Evolutionary conservation across 352 stramenopile genomes (phyloP).

Genomic region (Phytophthora brassicae): DNA sequence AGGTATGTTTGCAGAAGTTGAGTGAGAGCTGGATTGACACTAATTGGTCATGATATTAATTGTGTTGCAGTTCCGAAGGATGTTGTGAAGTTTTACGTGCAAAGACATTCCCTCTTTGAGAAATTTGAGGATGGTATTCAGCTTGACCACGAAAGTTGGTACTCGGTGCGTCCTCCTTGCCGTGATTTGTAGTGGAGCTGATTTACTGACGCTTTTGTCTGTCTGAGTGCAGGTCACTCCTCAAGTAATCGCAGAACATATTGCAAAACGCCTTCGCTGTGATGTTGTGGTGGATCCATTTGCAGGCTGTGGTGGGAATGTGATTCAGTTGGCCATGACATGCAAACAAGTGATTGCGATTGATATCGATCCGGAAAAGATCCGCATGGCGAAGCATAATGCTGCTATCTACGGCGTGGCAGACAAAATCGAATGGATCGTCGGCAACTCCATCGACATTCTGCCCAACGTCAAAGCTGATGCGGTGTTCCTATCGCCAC

Average conservation of each 20-base stretch:
- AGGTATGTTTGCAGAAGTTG: conserved; percentile 21
- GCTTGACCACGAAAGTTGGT: conserved; percentile 94
- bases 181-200: not conserved
- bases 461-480: conserved; percentile 78
- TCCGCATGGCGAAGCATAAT: conserved; percentile 91
- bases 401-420: conserved; percentile 89
- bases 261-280: conserved; percentile 76
- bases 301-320: conserved; percentile 92
- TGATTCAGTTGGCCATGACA: conserved; percentile 90
- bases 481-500: conserved; percentile 90
- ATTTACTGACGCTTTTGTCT: conserved; percentile 2
- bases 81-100: conserved; percentile 90
- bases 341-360: conserved; percentile 92
- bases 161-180: conserved; percentile 58
- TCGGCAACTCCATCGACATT: conserved; percentile 85
- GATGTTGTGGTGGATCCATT: conserved; percentile 92
- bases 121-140: conserved; percentile 90
- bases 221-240: conserved; percentile 72
- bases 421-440: conserved; percentile 91
- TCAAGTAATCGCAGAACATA: conserved; percentile 87
- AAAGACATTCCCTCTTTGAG: conserved; percentile 88
- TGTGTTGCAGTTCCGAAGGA: conserved; percentile 36
- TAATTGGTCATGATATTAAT: not conserved
- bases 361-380: conserved; percentile 88
- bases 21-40: not conserved